A percentile compares a stretch with the other conserved stretches of the same genome.
Evolutionary conservation across 371 early-diverging fungal species (phyloP).

Genomic region (Mortierella sp.): DNA sequence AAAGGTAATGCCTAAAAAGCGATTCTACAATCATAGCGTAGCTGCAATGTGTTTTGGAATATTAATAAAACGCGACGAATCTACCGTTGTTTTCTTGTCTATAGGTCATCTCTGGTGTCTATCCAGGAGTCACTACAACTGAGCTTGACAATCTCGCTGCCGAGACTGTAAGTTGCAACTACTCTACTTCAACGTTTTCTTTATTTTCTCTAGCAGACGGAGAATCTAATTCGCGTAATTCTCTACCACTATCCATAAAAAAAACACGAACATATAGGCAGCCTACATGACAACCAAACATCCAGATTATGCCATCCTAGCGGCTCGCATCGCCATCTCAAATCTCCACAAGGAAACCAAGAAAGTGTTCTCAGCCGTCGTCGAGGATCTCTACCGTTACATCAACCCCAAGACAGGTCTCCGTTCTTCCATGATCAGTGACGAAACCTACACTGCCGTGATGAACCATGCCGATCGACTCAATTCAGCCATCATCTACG

Average conservation of each 20-base stretch:
- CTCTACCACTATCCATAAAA: no score
- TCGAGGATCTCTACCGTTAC: slow-evolving; percentile 88
- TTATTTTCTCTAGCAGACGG: no score
- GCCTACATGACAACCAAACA: slow-evolving; percentile 98
- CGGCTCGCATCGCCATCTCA: slow-evolving; percentile 97
- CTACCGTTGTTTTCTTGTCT: not conserved
- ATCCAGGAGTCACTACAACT: slow-evolving; percentile 96
- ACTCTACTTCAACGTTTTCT: not conserved
- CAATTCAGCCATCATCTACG: slow-evolving; percentile 93
- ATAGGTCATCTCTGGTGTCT: slow-evolving; percentile 94
- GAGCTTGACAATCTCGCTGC: slow-evolving; percentile 98
- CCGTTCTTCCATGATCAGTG: slow-evolving; percentile 89
- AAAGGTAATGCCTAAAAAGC: slow-evolving; percentile 69
- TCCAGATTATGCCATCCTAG: slow-evolving; percentile 97
- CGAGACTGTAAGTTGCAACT: slow-evolving; percentile 76
- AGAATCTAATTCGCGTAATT: no score
- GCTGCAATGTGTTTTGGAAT: no score
- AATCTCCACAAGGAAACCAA: slow-evolving; percentile 98
- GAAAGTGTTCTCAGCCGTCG: slow-evolving; percentile 90
- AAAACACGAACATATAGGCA: slow-evolving; percentile 48
- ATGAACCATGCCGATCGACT: slow-evolving; percentile 84
- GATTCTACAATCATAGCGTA: no score
- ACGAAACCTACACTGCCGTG: slow-evolving; percentile 79
- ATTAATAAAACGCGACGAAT: no score
- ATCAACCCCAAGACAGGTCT: slow-evolving; percentile 91